phyloP scores from a whole-genome alignment of 2,329 filamentous ascomycete genomes.

The Ceratocystis destructans region DNA sequence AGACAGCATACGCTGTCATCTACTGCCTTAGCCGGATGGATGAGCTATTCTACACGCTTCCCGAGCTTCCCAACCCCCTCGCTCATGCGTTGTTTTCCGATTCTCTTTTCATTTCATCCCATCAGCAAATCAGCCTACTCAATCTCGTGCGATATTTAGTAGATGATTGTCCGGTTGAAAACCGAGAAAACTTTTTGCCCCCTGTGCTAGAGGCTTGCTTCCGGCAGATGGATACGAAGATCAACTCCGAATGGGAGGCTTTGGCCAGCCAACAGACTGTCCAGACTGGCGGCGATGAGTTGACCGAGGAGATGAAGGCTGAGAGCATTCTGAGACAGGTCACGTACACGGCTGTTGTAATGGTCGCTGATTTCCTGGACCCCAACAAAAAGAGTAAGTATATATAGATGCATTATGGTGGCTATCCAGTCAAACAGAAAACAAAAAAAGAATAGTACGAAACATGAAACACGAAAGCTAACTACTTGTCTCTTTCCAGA shows the following conservation, averaged over 20 bases:
- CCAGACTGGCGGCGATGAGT: constrained; percentile 56
- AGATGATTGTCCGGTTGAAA: constrained; percentile 74
- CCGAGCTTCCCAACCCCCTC: constrained; percentile 67
- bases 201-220: constrained; percentile 73
- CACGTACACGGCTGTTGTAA: constrained; percentile 81
- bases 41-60: constrained; percentile 79
- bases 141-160: constrained; percentile 81
- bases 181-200: constrained; percentile 68
- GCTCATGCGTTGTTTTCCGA: constrained; percentile 75
- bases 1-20: constrained; percentile 86
- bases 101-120: constrained; percentile 68
- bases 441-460: no score
- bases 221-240: constrained; percentile 72
- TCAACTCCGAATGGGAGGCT: constrained; percentile 72
- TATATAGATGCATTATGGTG: not conserved
- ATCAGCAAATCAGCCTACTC: constrained; percentile 86
- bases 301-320: constrained; percentile 94
- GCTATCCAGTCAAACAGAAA: no score
- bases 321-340: constrained; percentile 90
- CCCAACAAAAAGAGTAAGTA: constrained; percentile 50
- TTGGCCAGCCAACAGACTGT: constrained; percentile 51
- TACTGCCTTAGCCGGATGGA: constrained; percentile 85
- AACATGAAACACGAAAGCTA: not conserved
- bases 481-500: constrained; percentile 7
- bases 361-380: constrained; percentile 81